phyloP scores from a whole-genome alignment of 2,329 filamentous ascomycete genomes.

The Diaporthe sp. region DNA sequence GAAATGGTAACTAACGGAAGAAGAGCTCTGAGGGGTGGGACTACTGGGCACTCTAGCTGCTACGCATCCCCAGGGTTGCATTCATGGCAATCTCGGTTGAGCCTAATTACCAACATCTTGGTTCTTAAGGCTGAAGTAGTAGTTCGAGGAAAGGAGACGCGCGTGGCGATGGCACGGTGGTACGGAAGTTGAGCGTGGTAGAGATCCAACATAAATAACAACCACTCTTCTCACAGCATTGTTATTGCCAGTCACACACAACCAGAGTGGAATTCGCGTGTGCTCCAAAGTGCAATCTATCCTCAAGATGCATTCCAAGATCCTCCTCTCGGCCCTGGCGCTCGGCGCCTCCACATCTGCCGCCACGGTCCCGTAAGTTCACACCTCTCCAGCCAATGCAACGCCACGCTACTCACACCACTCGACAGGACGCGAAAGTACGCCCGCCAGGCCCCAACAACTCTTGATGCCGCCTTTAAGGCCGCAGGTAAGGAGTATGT shows the following conservation, averaged over 20 bases:
- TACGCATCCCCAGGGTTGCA: conserved; percentile 14
- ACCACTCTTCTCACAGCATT: conserved; percentile 15
- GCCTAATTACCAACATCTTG: conserved; percentile 30
- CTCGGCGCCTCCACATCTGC: conserved; percentile 19
- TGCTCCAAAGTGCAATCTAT: background rate
- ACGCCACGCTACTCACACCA: background rate
- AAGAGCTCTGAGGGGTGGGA: conserved; percentile 12
- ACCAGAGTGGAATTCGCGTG: background rate
- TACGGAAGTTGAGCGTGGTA: conserved; percentile 9
- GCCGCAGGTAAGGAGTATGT: conserved; percentile 59
- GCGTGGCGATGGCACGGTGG: conserved; percentile 24
- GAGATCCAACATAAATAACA: conserved; percentile 9
- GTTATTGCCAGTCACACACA: background rate
- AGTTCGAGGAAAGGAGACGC: background rate
- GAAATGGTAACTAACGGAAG: background rate
- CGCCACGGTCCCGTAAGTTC: conserved; percentile 28
- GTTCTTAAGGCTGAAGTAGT: conserved; percentile 23
- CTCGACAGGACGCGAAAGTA: background rate
- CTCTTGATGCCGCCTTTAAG: conserved; percentile 46
- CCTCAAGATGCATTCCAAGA: conserved; percentile 14
- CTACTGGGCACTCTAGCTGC: conserved; percentile 23
- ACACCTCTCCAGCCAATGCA: background rate
- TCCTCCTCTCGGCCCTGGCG: conserved; percentile 13
- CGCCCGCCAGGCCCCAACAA: conserved; percentile 4
- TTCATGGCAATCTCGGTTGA: conserved; percentile 29